These are phyloP conservation scores for Aspergillus sp. DNA, from an alignment of 2,329 filamentous ascomycete species.

Conservation along the genomic window DNA sequence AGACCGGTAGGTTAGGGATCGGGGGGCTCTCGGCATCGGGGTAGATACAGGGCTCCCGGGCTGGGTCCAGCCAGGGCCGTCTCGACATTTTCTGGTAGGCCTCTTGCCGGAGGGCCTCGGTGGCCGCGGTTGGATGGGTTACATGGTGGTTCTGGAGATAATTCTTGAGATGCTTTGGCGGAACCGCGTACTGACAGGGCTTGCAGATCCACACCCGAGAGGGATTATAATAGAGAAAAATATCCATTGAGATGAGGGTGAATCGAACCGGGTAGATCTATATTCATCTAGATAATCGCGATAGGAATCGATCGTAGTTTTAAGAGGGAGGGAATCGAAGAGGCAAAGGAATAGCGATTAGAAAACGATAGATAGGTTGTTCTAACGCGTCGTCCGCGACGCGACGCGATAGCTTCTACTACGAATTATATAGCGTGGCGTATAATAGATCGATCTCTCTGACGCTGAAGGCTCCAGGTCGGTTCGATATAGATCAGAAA, in stretches of 20 bases:
- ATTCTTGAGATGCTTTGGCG: not conserved
- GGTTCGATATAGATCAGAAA: too few relatives aligned
- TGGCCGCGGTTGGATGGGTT: not conserved
- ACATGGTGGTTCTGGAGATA: not conserved
- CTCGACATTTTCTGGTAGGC: not conserved
- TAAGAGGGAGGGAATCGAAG: too few relatives aligned
- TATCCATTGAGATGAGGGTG: not conserved
- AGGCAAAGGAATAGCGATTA: too few relatives aligned
- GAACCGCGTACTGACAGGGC: not conserved
- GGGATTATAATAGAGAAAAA: not conserved
- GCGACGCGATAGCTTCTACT: too few relatives aligned
- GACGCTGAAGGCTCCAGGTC: too few relatives aligned
- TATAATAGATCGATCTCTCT: too few relatives aligned
- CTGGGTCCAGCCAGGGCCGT: not conserved
- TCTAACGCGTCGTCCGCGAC: too few relatives aligned
- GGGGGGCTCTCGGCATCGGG: not conserved
- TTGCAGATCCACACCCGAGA: conserved; percentile 2
- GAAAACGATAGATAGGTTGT: too few relatives aligned
- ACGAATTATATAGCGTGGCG: too few relatives aligned
- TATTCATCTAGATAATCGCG: too few relatives aligned
- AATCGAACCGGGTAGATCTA: too few relatives aligned
- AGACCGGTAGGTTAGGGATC: not conserved
- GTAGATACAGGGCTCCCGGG: not conserved
- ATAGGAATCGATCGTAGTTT: too few relatives aligned
- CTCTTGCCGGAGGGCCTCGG: not conserved